phyloP scores from a whole-genome alignment of 495 filamentous ascomycete species.

The Trichodelitschia bisporula region DNA sequence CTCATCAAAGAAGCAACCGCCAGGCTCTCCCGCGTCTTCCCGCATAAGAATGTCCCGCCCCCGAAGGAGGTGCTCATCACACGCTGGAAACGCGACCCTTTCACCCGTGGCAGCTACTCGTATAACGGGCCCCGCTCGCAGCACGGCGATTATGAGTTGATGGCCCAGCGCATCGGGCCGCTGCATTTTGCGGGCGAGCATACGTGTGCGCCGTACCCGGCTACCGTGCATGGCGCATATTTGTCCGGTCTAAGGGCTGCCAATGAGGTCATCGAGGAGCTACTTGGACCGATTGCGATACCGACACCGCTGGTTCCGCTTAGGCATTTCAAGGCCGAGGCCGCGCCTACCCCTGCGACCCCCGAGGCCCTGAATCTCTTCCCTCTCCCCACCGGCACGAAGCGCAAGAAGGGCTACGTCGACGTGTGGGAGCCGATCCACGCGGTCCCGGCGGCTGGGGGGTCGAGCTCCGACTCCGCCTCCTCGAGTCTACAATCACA shows the following conservation, averaged over 20 bases:
- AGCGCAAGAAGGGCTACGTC: conserved; percentile 3
- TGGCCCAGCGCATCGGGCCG: conserved; percentile 68
- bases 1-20: conserved; percentile 57
- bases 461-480: no score
- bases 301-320: conserved; percentile 49
- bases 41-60: conserved; percentile 33
- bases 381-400: conserved; percentile 4
- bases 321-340: conserved; percentile 18
- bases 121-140: conserved; percentile 61
- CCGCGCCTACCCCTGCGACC: conserved; percentile 1
- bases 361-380: no score
- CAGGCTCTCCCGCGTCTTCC: conserved; percentile 45
- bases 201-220: conserved; percentile 82
- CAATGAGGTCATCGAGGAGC: conserved; percentile 50
- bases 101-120: conserved; percentile 80
- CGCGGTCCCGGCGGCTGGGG: conserved; percentile 1
- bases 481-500: no score
- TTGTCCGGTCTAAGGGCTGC: conserved; percentile 78
- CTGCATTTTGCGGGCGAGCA: conserved; percentile 94
- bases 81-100: conserved; percentile 76
- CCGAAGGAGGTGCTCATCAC: conserved; percentile 79
- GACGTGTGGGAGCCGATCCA: conserved; percentile 24
- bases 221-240: conserved; percentile 91
- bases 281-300: conserved; percentile 59
- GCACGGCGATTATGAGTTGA: conserved; percentile 75